Evolutionary conservation across 2,329 filamentous ascomycete species (phyloP), one percentile per base, ranked within the genome.

Genomic region (Nannizzia gypsea): DNA sequence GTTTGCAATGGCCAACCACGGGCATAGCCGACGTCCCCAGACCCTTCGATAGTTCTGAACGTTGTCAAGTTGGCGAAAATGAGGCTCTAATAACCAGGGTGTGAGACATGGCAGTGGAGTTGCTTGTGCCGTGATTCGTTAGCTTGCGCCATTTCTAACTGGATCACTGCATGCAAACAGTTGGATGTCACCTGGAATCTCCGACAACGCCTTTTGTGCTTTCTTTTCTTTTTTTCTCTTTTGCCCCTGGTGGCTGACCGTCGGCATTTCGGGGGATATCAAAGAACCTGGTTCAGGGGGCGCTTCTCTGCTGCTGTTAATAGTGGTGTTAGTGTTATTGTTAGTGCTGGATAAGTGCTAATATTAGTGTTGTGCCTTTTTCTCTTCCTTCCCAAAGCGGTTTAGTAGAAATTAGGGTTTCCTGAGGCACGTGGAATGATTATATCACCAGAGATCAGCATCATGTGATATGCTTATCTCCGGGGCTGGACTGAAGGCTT

Each of bases 381-480:
- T 13, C 31, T 36, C 31, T 36, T 36, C 31, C 31, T 36, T 36
- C 31, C 31, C 13, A 36, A 36, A 36, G 13, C 1, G 4, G 31
- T 36, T n/a, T 36, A 36, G 31, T 3, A 11, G 0, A 52, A 52
- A 52, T 26, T 54, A 54, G 50, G 50, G 50, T 28, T 54, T 54
- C 50, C 50, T 26, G 9, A 31, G 50, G 15, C 50, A 54, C 50
- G 50, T 54, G 44, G 22, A 5, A 15, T 6, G 1, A 26, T 54
- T 54, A 54, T 11, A 22, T 50, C 44, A 50, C 13, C 20, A 46
- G n/a, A 9, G 42, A 52, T 28, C 26, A 54, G 17, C 26, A 31
- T 54, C 50, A 54, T 54, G 50, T 54, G 50, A 54, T 20, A 54
- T 20, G 24, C 24, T 54, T 54, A 54, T 13, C 22, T n/a, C n/a